Base-by-base conservation (phyloP, 169 alveolate species). In the Eimeria maxima region DNA sequence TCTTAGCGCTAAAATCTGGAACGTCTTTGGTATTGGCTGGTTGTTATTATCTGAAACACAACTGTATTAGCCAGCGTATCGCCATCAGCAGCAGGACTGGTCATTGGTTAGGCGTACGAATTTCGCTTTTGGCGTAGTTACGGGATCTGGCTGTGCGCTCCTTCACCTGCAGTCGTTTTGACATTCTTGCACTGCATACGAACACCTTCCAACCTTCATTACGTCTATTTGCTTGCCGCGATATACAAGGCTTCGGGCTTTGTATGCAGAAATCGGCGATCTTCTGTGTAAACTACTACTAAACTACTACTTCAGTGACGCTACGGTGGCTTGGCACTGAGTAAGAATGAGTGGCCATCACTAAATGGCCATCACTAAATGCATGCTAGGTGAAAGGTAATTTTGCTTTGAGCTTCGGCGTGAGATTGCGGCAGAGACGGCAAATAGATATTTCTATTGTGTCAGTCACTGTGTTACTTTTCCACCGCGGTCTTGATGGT, bases 121-220 rank as follows among this genome's bases (percentile, higher is more conserved):
- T 18, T 10, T 69, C 29, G 47, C 78, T 27, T 69, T 69, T 3
- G 1, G 20, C 47, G 78, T 7, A 47, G 44, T 69, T 69, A 69
- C 24, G 24, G 78, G 78, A 29, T 5, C 78, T 27, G 78, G 78
- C 78, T 29, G 78, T 69, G 78, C 44, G 78, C 78, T 69, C n/a
- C 78, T 27, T 69, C 24, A 7, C 4, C 16, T n/a, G 42, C 74
- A 65, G 74, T 7, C 27, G 47, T 69, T 69, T n/a, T 69, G 22
- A 8, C 24, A 29, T 29, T 11, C 16, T 20, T 65, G 42, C 20
- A 7, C n/a, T 65, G 11, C 42, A 65, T 24, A 11, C 6, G 1
- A 5, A 10, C 69, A 57, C n/a, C n/a, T 7, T 57, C 67, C 67
- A 57, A 16, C 22, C 67, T 16, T 57, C 67, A 24, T 24, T 63